Evolutionary conservation across 2,329 filamentous ascomycete genomes (phyloP), one percentile per base, ranked within the genome.

Genomic region (Lecanosticta acicola): DNA sequence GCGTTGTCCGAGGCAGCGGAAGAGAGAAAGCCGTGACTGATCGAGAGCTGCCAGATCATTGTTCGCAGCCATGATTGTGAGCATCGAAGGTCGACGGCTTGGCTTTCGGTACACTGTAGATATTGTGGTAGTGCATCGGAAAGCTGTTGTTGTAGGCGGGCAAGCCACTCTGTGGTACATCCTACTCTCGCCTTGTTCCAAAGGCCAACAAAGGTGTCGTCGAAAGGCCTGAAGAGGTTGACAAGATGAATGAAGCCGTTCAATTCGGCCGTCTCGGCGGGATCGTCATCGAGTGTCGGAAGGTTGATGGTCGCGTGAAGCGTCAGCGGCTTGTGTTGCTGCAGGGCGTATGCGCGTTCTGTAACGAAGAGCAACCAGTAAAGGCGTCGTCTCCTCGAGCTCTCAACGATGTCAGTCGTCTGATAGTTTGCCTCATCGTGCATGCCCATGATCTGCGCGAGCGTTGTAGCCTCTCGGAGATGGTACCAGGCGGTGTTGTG

Each of bases 21-120:
- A 24, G 79, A 82, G 16, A 85, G 70, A 18, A 80, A 76, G 3
- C 80, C 79, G 54, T 84, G 80, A 16, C 78, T 76, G 56, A 84
- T 83, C 2, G 81, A 81, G 1, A 83, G 74, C 56, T 85, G 83
- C 83, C 83, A 86, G n/a, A 85, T 77, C 67, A 85, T 83, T 1
- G 81, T 78, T 14, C 79, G 72, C 3, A 86, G 70, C 83, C 83
- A 86, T 57, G 84, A 81, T 59, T 86, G 83, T 2, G 81, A 85
- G 43, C 83, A 76, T 35, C 83, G 71, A 14, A 86, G 73, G 55
- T 86, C 81, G 4, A 84, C 80, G 43, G 81, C 83, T 56, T 86
- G 83, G 16, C 79, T 81, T 47, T 83, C 79, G 0, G 80, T 83
- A 3, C 72, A 70, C 20, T 78, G 74, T 5, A 82, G 68, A 41